Evolutionary conservation across 164 flowering plant genomes (phyloP).

Genomic region (Vitis labrusca): DNA sequence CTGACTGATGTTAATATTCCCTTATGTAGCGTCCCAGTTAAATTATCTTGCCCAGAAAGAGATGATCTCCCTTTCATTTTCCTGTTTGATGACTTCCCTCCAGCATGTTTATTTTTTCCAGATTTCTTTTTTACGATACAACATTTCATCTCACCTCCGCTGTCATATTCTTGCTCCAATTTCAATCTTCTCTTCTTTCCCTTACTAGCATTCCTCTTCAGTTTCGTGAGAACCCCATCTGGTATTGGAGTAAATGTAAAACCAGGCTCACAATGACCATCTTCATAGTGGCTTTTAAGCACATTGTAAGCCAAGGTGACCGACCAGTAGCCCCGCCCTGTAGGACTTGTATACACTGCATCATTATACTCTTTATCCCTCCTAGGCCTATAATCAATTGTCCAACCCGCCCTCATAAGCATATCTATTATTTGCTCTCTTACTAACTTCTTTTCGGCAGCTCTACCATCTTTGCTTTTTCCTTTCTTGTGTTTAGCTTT

Average conservation of each 20-base stretch:
- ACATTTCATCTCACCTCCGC: not conserved
- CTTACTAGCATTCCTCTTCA: conserved; percentile 28
- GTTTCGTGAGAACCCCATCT: conserved; percentile 35
- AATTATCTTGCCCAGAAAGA: not conserved
- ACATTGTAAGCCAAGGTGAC: conserved; percentile 61
- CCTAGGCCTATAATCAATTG: conserved; percentile 62
- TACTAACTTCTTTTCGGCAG: conserved; percentile 41
- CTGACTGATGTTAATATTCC: conserved; percentile 6
- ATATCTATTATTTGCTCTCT: conserved; percentile 51
- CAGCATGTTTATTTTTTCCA: conserved; percentile 5
- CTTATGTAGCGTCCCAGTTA: conserved; percentile 1
- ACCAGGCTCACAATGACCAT: conserved; percentile 13
- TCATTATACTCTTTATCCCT: conserved; percentile 54
- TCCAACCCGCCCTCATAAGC: conserved; percentile 74
- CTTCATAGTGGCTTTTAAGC: conserved; percentile 42
- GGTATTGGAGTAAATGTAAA: conserved; percentile 51
- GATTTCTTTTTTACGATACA: not conserved
- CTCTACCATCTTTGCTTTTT: not conserved
- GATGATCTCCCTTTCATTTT: conserved; percentile 10
- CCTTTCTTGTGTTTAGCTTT: not conserved
- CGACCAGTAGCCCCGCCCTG: conserved; percentile 75
- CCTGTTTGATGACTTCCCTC: conserved; percentile 6
- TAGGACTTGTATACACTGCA: conserved; percentile 66
- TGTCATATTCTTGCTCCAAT: conserved; percentile 7
- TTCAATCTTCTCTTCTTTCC: conserved; percentile 20